These are phyloP conservation scores for Suillus variegatus DNA, from an alignment of 768 basidiomycete genomes.

Conservation along the genomic window DNA sequence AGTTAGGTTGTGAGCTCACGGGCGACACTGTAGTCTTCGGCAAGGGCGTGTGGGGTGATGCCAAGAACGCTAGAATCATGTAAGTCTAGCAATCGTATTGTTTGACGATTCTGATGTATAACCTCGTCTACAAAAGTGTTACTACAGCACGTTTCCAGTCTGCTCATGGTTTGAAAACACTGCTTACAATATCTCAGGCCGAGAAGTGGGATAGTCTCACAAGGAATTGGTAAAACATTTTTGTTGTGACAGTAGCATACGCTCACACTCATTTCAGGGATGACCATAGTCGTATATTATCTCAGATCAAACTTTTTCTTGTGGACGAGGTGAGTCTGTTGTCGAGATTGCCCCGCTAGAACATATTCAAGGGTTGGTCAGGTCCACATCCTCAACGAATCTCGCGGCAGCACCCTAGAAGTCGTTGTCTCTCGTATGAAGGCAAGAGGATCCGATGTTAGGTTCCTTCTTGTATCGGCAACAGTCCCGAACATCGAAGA, in stretches of 20 bases:
- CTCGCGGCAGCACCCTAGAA: constrained; percentile 89
- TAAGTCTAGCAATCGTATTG: constrained; percentile 31
- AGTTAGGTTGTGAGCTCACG: constrained; percentile 82
- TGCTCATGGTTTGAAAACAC: not conserved
- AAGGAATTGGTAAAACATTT: constrained; percentile 66
- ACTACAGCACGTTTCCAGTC: constrained; percentile 60
- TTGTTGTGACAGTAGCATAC: constrained; percentile 1
- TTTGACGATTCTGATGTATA: constrained; percentile 8
- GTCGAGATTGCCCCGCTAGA: not conserved
- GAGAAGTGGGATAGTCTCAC: constrained; percentile 98
- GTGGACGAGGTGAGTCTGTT: constrained; percentile 75
- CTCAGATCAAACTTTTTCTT: constrained; percentile 76
- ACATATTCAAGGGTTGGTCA: constrained; percentile 29
- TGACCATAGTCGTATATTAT: constrained; percentile 65
- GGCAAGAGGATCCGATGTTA: constrained; percentile 61
- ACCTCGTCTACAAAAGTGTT: constrained; percentile 44
- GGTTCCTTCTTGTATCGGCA: constrained; percentile 90
- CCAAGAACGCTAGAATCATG: constrained; percentile 81
- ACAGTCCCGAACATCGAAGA: constrained; percentile 94
- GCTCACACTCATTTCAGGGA: constrained; percentile 40
- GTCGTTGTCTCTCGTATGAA: constrained; percentile 96
- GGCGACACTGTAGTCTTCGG: constrained; percentile 82
- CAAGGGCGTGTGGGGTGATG: constrained; percentile 68
- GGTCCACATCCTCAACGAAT: constrained; percentile 93
- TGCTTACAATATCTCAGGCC: constrained; percentile 47